phyloP scores from a whole-genome alignment of 805 yeast genomes.

The Kodamaea restingae region DNA sequence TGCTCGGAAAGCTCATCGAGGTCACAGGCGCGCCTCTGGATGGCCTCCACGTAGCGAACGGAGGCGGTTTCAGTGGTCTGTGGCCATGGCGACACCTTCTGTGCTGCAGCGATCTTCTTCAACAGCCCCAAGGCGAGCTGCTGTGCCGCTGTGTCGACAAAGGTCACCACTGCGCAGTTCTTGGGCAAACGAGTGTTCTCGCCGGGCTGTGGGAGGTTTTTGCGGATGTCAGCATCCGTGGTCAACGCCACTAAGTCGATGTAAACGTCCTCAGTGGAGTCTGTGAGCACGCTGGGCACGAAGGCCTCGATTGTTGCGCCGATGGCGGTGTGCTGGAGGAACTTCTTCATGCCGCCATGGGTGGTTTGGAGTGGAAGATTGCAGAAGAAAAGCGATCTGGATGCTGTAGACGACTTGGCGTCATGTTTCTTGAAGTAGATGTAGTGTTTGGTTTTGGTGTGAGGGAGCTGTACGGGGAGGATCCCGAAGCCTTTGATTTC shows the following conservation, averaged over 20 bases:
- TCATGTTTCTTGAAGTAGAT: conserved; percentile 65
- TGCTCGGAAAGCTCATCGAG: conserved; percentile 48
- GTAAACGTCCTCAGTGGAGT: conserved; percentile 43
- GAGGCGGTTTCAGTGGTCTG: conserved; percentile 29
- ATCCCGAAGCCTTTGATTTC: conserved; percentile 59
- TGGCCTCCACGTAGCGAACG: conserved; percentile 40
- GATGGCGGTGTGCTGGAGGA: conserved; percentile 56
- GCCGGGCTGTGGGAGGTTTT: conserved; percentile 15
- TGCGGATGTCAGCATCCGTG: conserved; percentile 45
- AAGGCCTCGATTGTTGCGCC: conserved; percentile 59
- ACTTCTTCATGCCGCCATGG: conserved; percentile 48
- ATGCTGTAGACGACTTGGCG: conserved; percentile 29
- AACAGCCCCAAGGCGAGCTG: conserved; percentile 62
- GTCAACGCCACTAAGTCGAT: conserved; percentile 53
- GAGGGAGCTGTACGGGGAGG: conserved; percentile 44
- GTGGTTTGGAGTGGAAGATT: conserved; percentile 69
- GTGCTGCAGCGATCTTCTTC: conserved; percentile 40
- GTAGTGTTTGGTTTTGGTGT: conserved; percentile 45
- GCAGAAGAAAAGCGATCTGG: conserved; percentile 63
- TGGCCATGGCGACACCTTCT: conserved; percentile 37
- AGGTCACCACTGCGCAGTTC: conserved; percentile 68
- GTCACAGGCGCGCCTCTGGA: conserved; percentile 38
- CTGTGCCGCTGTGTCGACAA: conserved; percentile 67
- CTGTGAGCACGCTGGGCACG: conserved; percentile 32
- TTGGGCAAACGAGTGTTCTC: conserved; percentile 54